Percentiles rank a stretch among this genome's conserved stretches.
These are phyloP conservation scores for Colletotrichum higginsianum DNA, from an alignment of 2,329 filamentous ascomycete species.

Conservation along the genomic window DNA sequence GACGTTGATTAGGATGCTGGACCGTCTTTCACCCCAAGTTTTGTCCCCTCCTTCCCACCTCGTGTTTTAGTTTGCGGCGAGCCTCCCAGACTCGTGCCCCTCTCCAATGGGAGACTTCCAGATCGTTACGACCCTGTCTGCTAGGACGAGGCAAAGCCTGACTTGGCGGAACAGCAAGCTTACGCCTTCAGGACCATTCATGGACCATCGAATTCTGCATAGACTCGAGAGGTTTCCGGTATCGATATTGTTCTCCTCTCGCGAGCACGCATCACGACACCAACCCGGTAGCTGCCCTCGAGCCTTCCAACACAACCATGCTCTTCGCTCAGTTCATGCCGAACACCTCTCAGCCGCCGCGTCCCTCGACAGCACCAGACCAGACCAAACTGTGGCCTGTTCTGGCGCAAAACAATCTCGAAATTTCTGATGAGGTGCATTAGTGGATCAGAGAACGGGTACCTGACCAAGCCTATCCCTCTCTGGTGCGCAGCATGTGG, in stretches of 20 bases:
- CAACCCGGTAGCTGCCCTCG: background rate
- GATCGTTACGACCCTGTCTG: slow-evolving; percentile 19
- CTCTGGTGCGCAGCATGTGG: slow-evolving; percentile 36
- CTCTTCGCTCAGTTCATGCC: background rate
- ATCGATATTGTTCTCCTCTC: background rate
- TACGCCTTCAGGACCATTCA: slow-evolving; percentile 21
- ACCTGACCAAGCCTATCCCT: slow-evolving; percentile 38
- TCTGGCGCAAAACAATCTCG: slow-evolving; percentile 36
- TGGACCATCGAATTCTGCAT: background rate
- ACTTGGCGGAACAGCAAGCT: slow-evolving; percentile 36
- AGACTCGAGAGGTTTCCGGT: background rate
- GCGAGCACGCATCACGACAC: background rate
- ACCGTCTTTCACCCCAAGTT: background rate
- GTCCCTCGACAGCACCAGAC: slow-evolving; percentile 12
- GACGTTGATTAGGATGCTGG: background rate
- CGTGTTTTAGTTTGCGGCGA: slow-evolving; percentile 2
- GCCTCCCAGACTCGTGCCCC: slow-evolving; percentile 6
- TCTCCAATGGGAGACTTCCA: slow-evolving; percentile 10
- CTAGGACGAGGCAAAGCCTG: slow-evolving; percentile 28
- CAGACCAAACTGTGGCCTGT: slow-evolving; percentile 28
- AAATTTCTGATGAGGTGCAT: slow-evolving; percentile 41
- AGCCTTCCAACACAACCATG: background rate
- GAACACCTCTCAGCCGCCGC: slow-evolving; percentile 11
- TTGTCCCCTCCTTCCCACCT: background rate
- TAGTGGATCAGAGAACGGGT: slow-evolving; percentile 42